Conservation (phyloP, 228 moss, liverwort and hornwort genomes). For the Sphagnum fallax region DNA sequence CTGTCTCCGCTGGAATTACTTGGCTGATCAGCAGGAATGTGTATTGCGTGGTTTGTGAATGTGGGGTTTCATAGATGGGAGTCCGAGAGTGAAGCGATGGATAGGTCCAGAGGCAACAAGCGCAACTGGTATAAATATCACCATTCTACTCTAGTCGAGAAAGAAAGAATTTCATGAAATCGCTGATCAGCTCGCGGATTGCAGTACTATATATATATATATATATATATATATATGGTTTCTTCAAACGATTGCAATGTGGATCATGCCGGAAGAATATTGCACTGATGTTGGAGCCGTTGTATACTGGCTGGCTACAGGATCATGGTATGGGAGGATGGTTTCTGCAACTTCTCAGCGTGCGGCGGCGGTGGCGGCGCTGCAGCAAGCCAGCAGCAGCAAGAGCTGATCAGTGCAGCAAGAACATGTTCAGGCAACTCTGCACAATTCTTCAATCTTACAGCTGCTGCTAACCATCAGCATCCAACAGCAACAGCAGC, state of each 20-base stretch:
- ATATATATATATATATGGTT: too few relatives aligned
- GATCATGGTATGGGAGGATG: slow-evolving; percentile 50
- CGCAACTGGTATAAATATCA: slow-evolving; percentile 43
- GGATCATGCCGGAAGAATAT: too few relatives aligned
- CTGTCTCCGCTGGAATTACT: not conserved
- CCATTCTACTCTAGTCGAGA: too few relatives aligned
- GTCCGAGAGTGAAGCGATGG: slow-evolving; percentile 36
- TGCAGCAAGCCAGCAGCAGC: slow-evolving; percentile 5
- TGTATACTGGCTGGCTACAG: slow-evolving; percentile 7
- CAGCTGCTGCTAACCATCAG: not conserved
- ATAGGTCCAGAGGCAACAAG: slow-evolving; percentile 59
- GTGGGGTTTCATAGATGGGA: slow-evolving; percentile 29
- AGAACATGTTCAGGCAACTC: too few relatives aligned
- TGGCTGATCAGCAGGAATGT: not conserved
- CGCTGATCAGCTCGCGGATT: too few relatives aligned
- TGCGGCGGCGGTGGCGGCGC: slow-evolving; percentile 10
- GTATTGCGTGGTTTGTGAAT: not conserved
- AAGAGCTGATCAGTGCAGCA: too few relatives aligned
- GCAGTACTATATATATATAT: too few relatives aligned
- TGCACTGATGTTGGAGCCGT: too few relatives aligned
- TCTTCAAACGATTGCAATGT: too few relatives aligned
- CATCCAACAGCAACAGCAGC: not conserved
- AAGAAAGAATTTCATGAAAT: too few relatives aligned
- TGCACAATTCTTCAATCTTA: not conserved
- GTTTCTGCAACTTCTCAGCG: slow-evolving; percentile 39